Conservation (phyloP, 371 early-diverging fungal species). For the Mortierella sp. region DNA sequence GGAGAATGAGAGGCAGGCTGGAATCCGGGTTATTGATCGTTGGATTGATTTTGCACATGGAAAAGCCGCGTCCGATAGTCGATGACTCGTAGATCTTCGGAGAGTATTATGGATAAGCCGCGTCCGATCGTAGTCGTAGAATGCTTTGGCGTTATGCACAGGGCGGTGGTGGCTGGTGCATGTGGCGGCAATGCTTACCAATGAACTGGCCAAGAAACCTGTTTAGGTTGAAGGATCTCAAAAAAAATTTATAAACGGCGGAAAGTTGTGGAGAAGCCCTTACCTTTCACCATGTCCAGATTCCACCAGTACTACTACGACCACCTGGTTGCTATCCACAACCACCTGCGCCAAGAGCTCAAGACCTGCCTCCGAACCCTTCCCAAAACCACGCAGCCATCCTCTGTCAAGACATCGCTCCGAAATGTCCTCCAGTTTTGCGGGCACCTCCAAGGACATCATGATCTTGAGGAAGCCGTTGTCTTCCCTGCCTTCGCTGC, state of each 20-base stretch:
- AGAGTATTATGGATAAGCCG: slow-evolving; percentile 21
- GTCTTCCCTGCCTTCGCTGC: slow-evolving; percentile 43
- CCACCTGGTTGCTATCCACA: slow-evolving; percentile 46
- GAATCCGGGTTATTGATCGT: slow-evolving; percentile 21
- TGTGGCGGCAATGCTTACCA: too few species aligned
- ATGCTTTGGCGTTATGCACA: too few species aligned
- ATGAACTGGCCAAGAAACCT: slow-evolving; percentile 2
- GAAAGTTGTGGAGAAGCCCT: too few species aligned
- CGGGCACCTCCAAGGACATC: slow-evolving; percentile 44
- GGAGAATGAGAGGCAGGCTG: slow-evolving; percentile 25
- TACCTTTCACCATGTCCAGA: slow-evolving; percentile 18
- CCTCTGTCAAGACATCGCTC: slow-evolving; percentile 19
- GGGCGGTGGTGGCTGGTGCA: neutral
- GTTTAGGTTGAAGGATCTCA: neutral
- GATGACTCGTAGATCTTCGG: too few species aligned
- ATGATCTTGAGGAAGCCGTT: slow-evolving; percentile 50
- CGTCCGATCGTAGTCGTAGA: neutral
- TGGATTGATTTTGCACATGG: slow-evolving; percentile 52
- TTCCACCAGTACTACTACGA: slow-evolving; percentile 45
- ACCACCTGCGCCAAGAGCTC: slow-evolving; percentile 38
- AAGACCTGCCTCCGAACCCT: slow-evolving; percentile 25
- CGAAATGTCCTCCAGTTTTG: slow-evolving; percentile 34
- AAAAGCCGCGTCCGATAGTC: neutral
- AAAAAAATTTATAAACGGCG: too few species aligned
- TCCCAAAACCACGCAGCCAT: slow-evolving; percentile 31